Conservation (phyloP, 768 basidiomycete species). For the Phylloporus rhodoxanthus region DNA sequence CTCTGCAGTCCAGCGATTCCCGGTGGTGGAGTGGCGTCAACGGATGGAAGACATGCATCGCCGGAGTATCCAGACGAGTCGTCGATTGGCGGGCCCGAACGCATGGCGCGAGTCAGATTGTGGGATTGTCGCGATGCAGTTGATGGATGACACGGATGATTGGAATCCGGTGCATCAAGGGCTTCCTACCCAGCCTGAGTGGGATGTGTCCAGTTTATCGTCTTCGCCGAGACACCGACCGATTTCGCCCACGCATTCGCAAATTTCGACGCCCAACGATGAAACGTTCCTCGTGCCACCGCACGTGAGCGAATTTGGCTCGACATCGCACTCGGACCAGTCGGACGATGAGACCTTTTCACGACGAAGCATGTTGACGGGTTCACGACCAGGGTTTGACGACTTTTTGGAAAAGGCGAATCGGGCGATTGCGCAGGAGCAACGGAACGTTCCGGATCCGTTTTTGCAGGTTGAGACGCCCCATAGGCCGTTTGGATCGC, state of each 20-base stretch:
- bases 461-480: conserved; percentile 66
- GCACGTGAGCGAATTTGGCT: conserved; percentile 20
- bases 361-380: conserved; percentile 27
- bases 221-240: conserved; percentile 40
- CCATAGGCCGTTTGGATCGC: conserved; percentile 68
- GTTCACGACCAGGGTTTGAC: conserved; percentile 46
- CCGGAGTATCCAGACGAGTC: conserved; percentile 71
- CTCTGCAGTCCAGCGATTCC: conserved; percentile 94
- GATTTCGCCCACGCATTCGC: conserved; percentile 58
- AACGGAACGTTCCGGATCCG: conserved; percentile 75
- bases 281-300: conserved; percentile 37
- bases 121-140: conserved; percentile 35
- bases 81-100: conserved; percentile 58
- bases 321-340: conserved; percentile 42
- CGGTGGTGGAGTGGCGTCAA: conserved; percentile 96
- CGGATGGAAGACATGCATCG: conserved; percentile 92
- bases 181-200: conserved; percentile 66
- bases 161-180: conserved; percentile 71
- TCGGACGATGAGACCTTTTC: conserved; percentile 59
- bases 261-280: conserved; percentile 46
- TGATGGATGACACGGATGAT: conserved; percentile 66
- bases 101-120: conserved; percentile 79
- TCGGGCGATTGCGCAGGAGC: conserved; percentile 72
- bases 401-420: conserved; percentile 86
- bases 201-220: conserved; percentile 58